Evolutionary conservation across 257 asterid species (phyloP).

Genomic region (Petrea volubilis): DNA sequence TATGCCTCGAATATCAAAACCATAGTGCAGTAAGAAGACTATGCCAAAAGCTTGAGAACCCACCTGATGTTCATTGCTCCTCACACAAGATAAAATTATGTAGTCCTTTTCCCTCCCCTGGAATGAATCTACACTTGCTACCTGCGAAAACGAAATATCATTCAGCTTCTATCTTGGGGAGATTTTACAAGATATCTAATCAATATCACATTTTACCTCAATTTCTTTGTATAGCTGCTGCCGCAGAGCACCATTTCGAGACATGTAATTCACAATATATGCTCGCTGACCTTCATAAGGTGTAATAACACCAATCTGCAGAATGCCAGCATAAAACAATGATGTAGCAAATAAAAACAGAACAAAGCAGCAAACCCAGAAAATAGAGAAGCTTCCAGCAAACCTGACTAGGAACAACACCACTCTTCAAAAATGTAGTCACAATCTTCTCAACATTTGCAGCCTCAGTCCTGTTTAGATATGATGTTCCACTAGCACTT

Average conservation of each 20-base stretch:
- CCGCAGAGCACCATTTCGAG: conserved; percentile 93
- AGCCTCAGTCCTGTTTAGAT: conserved; percentile 93
- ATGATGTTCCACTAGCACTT: conserved; percentile 98
- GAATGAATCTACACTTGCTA: conserved; percentile 98
- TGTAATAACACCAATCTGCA: conserved; percentile 94
- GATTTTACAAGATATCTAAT: background rate
- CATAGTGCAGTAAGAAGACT: background rate
- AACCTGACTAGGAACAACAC: conserved; percentile 98
- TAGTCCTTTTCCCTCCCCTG: conserved; percentile 99
- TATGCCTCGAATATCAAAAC: conserved; percentile 7
- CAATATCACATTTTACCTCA: conserved; percentile 54
- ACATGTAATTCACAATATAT: conserved; percentile 93
- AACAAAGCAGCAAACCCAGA: conserved; percentile 6
- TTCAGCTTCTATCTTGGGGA: conserved; percentile 5
- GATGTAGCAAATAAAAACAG: conserved; percentile 16
- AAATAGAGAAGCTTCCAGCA: conserved; percentile 16
- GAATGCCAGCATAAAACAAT: conserved; percentile 12
- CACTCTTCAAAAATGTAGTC: conserved; percentile 95
- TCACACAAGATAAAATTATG: conserved; percentile 91
- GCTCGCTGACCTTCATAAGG: conserved; percentile 99
- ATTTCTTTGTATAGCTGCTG: conserved; percentile 99
- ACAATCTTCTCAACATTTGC: conserved; percentile 96
- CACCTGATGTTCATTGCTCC: conserved; percentile 99
- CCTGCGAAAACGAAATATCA: conserved; percentile 52
- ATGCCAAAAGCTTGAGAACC: conserved; percentile 18